Evolutionary conservation across 495 filamentous ascomycete species (phyloP), one percentile per base, ranked within the genome.

Genomic region (Ramalina intermedia): DNA sequence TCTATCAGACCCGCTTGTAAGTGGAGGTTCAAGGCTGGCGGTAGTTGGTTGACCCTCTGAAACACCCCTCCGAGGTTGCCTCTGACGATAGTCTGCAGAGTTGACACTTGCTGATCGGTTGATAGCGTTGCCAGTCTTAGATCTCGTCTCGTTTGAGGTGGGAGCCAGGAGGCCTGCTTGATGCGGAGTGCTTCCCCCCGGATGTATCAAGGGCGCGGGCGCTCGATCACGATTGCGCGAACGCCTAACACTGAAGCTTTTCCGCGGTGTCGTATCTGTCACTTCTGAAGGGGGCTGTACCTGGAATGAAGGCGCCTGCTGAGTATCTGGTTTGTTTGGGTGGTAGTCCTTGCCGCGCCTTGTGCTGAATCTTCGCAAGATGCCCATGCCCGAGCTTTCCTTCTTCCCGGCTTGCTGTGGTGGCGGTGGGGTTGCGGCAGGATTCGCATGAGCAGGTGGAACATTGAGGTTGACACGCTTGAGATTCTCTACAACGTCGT

Each of bases 321-420:
- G 74, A 33, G 71, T 73, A 23, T 75, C 71, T 43, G 72, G 63
- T 49, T 74, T 74, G 45, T 76, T 67, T 37, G 77, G 69, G 41
- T 72, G 69, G 42, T 71, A 70, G 37, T 77, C 73, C 52, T 74
- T 75, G 37, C 79, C 73, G 56, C 79, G 76, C 50, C 93, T 74
- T 8, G 91, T 99, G 66, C 89, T 96, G 56, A 99, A 86, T 26
- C 91, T 74, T 47, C 91, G 75, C 54, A 99, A 66, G 41, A 99
- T 71, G n/a, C 90, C 85, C 6, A 76, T 84, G 46, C 86, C 87
- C 26, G 86, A 78, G 55, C 86, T 87, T 61, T 94, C 88, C 61
- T 91, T 96, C 66, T 84, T 88, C 29, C 65, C 66, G 0, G 80
- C 73, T 16, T 74, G 77, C 42, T 87, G 84, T 4, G 76, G 68